A percentile compares a stretch with the other conserved stretches of the same genome.
phyloP scores from a whole-genome alignment of 306 rosid species.

The Ziziphus jujuba region DNA sequence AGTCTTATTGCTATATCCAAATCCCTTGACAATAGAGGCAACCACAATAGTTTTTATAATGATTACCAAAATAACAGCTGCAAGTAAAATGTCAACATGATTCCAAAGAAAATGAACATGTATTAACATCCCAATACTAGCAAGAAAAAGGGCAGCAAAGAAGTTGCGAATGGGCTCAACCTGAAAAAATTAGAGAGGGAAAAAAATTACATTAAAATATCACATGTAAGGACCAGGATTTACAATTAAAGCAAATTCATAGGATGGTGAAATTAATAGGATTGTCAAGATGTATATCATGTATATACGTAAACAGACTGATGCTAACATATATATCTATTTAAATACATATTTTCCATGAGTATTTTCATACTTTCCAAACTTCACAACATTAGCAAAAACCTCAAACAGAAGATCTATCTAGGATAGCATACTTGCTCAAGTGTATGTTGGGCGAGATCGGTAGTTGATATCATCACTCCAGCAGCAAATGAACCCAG shows the following conservation, averaged over 20 bases:
- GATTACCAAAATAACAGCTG: conserved; percentile 92
- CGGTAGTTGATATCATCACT: conserved; percentile 97
- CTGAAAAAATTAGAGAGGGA: conserved; percentile 45
- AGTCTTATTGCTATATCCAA: conserved; percentile 89
- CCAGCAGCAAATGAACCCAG: conserved; percentile 99
- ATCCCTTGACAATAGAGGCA: conserved; percentile 84
- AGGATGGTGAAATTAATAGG: too few species aligned
- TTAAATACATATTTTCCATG: too few species aligned
- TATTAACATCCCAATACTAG: conserved; percentile 98
- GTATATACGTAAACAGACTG: too few species aligned
- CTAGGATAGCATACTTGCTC: conserved; percentile 57
- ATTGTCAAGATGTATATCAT: too few species aligned
- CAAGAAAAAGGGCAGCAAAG: conserved; percentile 94
- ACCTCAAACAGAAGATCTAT: background rate
- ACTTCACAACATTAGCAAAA: background rate
- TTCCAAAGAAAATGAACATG: conserved; percentile 97
- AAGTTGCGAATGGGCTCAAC: conserved; percentile 96
- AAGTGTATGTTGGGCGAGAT: conserved; percentile 97
- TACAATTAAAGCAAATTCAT: too few species aligned
- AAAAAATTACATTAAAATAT: conserved; percentile 5
- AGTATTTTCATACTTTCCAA: background rate
- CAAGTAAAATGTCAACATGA: conserved; percentile 92
- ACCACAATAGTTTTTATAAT: conserved; percentile 74
- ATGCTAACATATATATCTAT: too few species aligned
- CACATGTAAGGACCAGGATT: background rate